Evolutionary conservation across 78 protist species (phyloP).

Genomic region (Dictyostelium capitatum): DNA sequence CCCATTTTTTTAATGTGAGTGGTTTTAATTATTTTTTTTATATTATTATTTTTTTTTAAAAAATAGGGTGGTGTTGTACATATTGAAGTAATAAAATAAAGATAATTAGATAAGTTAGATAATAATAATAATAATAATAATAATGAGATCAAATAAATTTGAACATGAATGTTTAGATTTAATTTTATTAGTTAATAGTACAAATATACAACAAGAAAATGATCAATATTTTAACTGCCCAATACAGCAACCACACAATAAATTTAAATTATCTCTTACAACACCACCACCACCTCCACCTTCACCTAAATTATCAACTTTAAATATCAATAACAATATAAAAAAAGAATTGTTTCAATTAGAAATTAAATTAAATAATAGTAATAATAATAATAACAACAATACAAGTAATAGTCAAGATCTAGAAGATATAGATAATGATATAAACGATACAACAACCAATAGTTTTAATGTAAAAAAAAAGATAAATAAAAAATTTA

Average conservation of each 20-base stretch:
- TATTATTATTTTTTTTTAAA: no score
- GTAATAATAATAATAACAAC: not conserved
- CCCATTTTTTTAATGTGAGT: no score
- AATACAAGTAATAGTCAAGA: not conserved
- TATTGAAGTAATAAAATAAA: no score
- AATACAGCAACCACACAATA: not conserved
- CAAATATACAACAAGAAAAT: not conserved
- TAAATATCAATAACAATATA: not conserved
- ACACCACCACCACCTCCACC: constrained; percentile 27
- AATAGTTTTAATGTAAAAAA: not conserved
- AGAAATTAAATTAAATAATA: not conserved
- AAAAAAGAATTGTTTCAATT: not conserved
- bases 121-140: not conserved
- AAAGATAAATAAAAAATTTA: constrained; percentile 14
- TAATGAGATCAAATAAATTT: not conserved
- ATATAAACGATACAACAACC: not conserved
- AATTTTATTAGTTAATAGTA: not conserved
- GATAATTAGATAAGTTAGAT: no score
- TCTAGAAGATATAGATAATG: not conserved
- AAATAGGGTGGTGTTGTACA: no score
- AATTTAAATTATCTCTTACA: no score
- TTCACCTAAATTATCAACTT: constrained; percentile 7
- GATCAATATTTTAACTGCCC: not conserved
- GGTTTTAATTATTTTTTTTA: no score
- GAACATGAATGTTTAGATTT: constrained; percentile 8